Evolutionary conservation across 2,329 filamentous ascomycete species (phyloP), one percentile per base, ranked within the genome.

Genomic region (Coniochaeta sp.): DNA sequence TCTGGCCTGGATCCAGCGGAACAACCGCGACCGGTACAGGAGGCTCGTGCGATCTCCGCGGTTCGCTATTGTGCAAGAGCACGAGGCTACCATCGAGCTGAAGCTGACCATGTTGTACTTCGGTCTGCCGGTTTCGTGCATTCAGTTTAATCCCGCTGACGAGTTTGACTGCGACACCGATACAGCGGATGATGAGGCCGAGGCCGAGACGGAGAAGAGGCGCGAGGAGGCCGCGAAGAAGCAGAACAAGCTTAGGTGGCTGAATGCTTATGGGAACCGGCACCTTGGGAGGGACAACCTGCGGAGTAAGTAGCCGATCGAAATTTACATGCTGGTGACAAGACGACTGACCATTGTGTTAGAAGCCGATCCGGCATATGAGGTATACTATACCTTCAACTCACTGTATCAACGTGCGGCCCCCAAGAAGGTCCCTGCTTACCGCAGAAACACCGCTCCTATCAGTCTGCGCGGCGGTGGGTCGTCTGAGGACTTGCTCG

Each of bases 31-130:
- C 49, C 14, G 38, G 12, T 60, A 60, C 27, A 14, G 14, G 1
- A 47, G 50, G 22, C 24, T 61, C 24, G n/a, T 61, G 3, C 48
- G 18, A 6, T 47, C 46, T 6, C 26, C 13, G 14, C 33, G 55
- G 10, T 58, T 55, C 31, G 4, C 9, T 3, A 30, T 12, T n/a
- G n/a, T n/a, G n/a, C n/a, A n/a, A n/a, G n/a, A 31, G 8, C 45
- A 31, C 16, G 26, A 16, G 28, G 12, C 26, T 7, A n/a, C n/a
- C n/a, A 51, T 74, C 14, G 62, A 64, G 3, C 65, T 68, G n/a
- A 76, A 75, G 57, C 52, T 78, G 52, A 63, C 73, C 0, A 67
- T 75, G 62, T 62, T 75, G 42, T 76, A 71, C 58, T 77, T 76
- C 53, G 75, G 74, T 1, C 57, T 76, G 6, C 71, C 72, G 0